Base-by-base conservation (phyloP, 2,329 filamentous ascomycete species). In the Cladosporium sp. region DNA sequence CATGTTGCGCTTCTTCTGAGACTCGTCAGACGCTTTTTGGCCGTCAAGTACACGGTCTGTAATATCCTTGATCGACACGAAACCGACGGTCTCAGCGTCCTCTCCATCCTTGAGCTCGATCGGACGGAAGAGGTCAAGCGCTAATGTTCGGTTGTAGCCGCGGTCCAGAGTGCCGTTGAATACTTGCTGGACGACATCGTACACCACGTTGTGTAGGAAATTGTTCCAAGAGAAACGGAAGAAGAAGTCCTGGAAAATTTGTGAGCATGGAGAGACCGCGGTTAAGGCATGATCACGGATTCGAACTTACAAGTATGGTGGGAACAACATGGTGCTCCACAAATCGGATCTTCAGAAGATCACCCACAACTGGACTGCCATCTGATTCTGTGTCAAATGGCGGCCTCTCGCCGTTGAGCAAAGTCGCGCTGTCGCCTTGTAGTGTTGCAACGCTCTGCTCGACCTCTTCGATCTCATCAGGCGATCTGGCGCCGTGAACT, bases 181-280 rank as follows among this genome's bases (percentile, higher is more conserved):
- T 0, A 99, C 95, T 81, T 99, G 95, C 78, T 99, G 95, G 51
- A 99, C 92, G 74, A 99, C 93, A 77, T 99, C 95, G 76, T 99
- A 99, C 57, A 99, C 95, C 51, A 99, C 95, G 75, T 99, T 99
- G 80, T 99, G 95, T 53, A 99, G 85, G 76, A 99, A 99, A 78
- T 99, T 99, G 79, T 99, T 99, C 95, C 95, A 99, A 1, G 95
- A 94, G 74, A 98, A 99, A 66, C 90, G 88, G 82, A 99, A 99
- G 81, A 99, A 99, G 82, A 98, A 98, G 65, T 93, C 91, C 92
- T 96, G 69, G 11, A 48, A 11, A 32, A 28, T 5, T 43, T 26
- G 48, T 62, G 11, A 62, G 48, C 32, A 39, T 18, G 58, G 23
- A 28, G 30, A 11, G 23, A 46, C 30, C 25, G 49, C 11, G 23